These are phyloP conservation scores for Wickerhamomyces kurtzmanii DNA, from an alignment of 805 yeast genomes.

Conservation along the genomic window DNA sequence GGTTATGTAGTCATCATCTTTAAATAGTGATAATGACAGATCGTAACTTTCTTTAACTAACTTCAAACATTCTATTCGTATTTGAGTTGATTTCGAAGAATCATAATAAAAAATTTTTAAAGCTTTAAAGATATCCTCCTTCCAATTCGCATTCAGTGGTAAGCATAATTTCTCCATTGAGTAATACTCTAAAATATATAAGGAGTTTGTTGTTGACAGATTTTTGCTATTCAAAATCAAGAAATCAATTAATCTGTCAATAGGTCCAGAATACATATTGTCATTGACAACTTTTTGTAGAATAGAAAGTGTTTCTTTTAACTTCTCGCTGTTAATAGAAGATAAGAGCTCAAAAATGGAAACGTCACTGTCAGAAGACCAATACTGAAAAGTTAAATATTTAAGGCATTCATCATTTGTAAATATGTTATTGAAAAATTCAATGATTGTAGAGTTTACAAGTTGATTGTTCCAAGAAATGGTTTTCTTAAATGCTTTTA, in stretches of 20 bases:
- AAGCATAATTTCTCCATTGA: conserved; percentile 41
- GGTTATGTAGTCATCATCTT: conserved; percentile 3
- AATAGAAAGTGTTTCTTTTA: too few species aligned
- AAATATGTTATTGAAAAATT: conserved; percentile 29
- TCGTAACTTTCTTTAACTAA: conserved; percentile 15
- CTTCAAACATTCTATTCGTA: conserved; percentile 22
- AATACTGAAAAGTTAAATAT: conserved; percentile 27
- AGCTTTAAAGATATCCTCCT: conserved; percentile 30
- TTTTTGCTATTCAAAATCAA: conserved; percentile 26
- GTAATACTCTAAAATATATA: conserved; percentile 37
- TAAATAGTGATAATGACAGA: conserved; percentile 7
- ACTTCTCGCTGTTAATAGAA: too few species aligned
- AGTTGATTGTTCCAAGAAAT: conserved; percentile 25
- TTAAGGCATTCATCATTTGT: conserved; percentile 17
- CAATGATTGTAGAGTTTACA: conserved; percentile 29
- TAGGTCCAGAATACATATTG: conserved; percentile 33
- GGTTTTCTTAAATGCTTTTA: conserved; percentile 23
- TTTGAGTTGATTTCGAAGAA: conserved; percentile 10
- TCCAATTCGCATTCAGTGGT: conserved; percentile 43
- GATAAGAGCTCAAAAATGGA: too few species aligned
- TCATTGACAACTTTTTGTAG: too few species aligned
- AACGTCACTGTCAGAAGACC: conserved; percentile 35
- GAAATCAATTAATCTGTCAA: conserved; percentile 29
- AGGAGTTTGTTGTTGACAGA: conserved; percentile 26
- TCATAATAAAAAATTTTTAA: conserved; percentile 33